Base-by-base conservation (phyloP, 306 rosid genomes). In the Benincasa hispida region DNA sequence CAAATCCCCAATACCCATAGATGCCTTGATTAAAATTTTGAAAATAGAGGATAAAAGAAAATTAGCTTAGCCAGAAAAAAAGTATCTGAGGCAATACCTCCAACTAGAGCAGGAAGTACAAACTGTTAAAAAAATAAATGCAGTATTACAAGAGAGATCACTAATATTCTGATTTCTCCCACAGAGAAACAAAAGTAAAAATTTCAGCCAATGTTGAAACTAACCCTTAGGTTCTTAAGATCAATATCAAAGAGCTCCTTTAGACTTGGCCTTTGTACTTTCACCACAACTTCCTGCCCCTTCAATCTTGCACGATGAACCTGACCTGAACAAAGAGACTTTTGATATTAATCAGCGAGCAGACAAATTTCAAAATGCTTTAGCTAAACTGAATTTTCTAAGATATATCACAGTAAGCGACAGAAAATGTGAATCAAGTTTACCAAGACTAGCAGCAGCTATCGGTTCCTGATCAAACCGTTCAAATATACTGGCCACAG, bases 401-500 rank as follows among this genome's bases (percentile, higher is more conserved):
- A 68, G 21, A 41, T 3, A 68, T 42, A 69, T 69, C 75, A 41
- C 18, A 6, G 13, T 69, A 69, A 45, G 37, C 56, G 22, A 22
- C 30, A 24, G 76, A 72, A 77, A 58, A 37, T 19, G 61, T 19
- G 77, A 81, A 82, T 75, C 50, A 60, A 62, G 75, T 69, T 88
- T 88, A 94, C 99, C 99, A 69, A 94, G 97, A 94, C 99, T 94
- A 78, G 99, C 99, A 61, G 99, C 99, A 77, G 99, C 99, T 68
- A 94, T 92, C 77, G 97, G 99, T 82, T 94, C 99, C 82, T 83
- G 88, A 75, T 92, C 96, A 85, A 94, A 94, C 80, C 83, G 80
- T 82, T 94, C 97, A 86, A 94, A 94, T 75, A 90, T 75, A 50
- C 61, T 82, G 74, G 61, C 77, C 83, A 90, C 5, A 47, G 98